These are phyloP conservation scores for Cyberlindnera xylosilytica DNA, from an alignment of 805 yeast species.

Conservation along the genomic window DNA sequence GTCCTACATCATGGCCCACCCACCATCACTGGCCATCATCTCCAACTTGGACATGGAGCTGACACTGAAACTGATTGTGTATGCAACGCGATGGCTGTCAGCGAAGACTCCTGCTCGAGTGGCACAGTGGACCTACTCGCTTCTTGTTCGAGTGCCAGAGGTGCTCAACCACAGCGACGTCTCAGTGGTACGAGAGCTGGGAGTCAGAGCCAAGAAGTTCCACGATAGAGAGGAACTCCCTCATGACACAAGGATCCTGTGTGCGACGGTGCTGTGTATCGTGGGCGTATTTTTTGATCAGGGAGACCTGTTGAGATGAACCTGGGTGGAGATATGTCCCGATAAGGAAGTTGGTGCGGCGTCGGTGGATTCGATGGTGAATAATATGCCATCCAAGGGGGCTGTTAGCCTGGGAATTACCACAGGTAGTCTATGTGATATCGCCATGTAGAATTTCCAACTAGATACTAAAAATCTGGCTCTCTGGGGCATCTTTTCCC, in stretches of 20 bases:
- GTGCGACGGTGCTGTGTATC: slow-evolving; percentile 13
- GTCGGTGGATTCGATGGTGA: not conserved
- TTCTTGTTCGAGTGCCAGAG: slow-evolving; percentile 17
- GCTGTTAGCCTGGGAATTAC: too few species aligned
- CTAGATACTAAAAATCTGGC: too few species aligned
- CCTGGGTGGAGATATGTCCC: not conserved
- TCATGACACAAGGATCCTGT: slow-evolving; percentile 11
- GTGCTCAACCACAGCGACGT: slow-evolving; percentile 20
- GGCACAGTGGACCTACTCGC: slow-evolving; percentile 19
- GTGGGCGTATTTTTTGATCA: slow-evolving; percentile 18
- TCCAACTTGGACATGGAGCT: slow-evolving; percentile 23
- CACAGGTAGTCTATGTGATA: too few species aligned
- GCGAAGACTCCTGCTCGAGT: slow-evolving; percentile 15
- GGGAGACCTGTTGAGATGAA: slow-evolving; percentile 16
- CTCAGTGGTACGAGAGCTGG: slow-evolving; percentile 22
- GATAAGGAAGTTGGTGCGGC: not conserved
- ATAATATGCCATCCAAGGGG: too few species aligned
- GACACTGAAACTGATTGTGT: slow-evolving; percentile 19
- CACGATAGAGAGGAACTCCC: slow-evolving; percentile 7
- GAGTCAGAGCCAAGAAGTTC: slow-evolving; percentile 15
- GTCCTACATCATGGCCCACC: slow-evolving; percentile 14
- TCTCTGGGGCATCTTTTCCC: too few species aligned
- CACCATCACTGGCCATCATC: slow-evolving; percentile 14
- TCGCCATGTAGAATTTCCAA: too few species aligned
- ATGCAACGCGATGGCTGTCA: slow-evolving; percentile 23